phyloP scores from a whole-genome alignment of 345 rosid species.

The Arabis hirsuta region DNA sequence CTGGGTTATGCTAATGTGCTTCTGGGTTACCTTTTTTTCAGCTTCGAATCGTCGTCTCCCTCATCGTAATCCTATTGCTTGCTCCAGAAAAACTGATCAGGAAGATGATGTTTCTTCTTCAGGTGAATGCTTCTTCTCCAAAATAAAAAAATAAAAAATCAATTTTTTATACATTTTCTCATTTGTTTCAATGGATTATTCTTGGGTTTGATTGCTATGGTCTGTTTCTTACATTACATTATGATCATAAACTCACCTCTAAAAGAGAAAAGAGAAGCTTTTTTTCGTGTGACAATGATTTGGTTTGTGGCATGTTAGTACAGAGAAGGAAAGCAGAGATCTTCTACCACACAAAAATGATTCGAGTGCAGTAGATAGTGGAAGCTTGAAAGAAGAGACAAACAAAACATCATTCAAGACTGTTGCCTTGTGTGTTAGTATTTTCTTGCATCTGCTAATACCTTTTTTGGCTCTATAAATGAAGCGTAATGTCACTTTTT shows the following conservation, averaged over 20 bases:
- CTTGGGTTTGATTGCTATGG: background rate
- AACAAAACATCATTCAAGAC: slow-evolving; percentile 64
- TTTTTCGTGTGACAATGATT: slow-evolving; percentile 30
- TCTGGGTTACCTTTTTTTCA: slow-evolving; percentile 41
- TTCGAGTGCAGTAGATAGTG: slow-evolving; percentile 42
- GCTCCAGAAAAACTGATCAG: slow-evolving; percentile 58
- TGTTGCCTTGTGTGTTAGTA: slow-evolving; percentile 83
- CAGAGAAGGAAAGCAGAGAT: slow-evolving; percentile 53
- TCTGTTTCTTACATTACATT: background rate
- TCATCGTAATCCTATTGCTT: slow-evolving; percentile 43
- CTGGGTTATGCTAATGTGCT: slow-evolving; percentile 19
- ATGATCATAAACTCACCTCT: slow-evolving; percentile 20
- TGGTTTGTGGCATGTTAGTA: slow-evolving; percentile 40
- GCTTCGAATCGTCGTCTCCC: slow-evolving; percentile 42
- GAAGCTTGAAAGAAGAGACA: slow-evolving; percentile 42
- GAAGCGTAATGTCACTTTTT: slow-evolving; percentile 17
- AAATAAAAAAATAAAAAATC: background rate
- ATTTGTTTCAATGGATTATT: background rate
- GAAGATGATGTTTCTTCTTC: slow-evolving; percentile 61
- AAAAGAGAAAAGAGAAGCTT: background rate
- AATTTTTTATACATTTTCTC: background rate
- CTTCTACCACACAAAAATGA: slow-evolving; percentile 42
- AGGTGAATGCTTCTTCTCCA: slow-evolving; percentile 50
- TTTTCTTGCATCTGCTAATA: slow-evolving; percentile 25
- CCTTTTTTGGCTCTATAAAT: slow-evolving; percentile 28